Base-by-base conservation (phyloP, 2,329 filamentous ascomycete genomes). In the Stachybotrys elegans region DNA sequence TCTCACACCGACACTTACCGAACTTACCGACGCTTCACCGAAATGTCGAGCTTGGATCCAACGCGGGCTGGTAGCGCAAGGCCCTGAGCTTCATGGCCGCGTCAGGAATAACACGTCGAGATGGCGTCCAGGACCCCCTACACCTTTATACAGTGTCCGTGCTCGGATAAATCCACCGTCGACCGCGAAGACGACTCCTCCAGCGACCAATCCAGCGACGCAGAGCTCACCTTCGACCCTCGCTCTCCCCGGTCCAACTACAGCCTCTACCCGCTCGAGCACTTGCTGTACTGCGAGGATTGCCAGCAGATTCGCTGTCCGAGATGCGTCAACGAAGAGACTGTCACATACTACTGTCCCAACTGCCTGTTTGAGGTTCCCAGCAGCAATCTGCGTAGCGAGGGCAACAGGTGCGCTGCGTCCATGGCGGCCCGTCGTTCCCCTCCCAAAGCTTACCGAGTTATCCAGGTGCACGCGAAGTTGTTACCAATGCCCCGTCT, bases 291-390 rank as follows among this genome's bases (percentile, higher is more conserved):
- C 71, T 98, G 93, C 71, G 92, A 95, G 61, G 93, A 97, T 63
- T 98, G 93, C 65, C 89, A 95, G 62, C 86, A 95, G 66, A 95
- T 97, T 49, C 86, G 93, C 54, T 98, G 93, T 62, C 88, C 89
- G 6, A 78, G 90, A 68, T 98, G 93, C 60, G 87, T 94, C 43
- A 80, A 84, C 39, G 93, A 98, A 61, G 93, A 98, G 68, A 90
- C 95, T 44, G 83, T 95, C 39, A 93, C 88, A 43, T 96, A 90
- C 75, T 98, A 88, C 67, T 98, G 93, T 58, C 93, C 93, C 5
- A 92, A 83, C 62, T 98, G 93, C 62, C 70, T 98, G 45, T 97
- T 98, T 58, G 93, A 98, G 66, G 92, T 95, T 23, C 90, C 92
- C 5, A 95, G 87, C 63, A 95, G 88, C 59, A 90, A 89, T 58